Percentiles rank a stretch among this genome's conserved stretches.
phyloP scores from a whole-genome alignment of 768 basidiomycete genomes.

The Hydnomerulius pinastri region DNA sequence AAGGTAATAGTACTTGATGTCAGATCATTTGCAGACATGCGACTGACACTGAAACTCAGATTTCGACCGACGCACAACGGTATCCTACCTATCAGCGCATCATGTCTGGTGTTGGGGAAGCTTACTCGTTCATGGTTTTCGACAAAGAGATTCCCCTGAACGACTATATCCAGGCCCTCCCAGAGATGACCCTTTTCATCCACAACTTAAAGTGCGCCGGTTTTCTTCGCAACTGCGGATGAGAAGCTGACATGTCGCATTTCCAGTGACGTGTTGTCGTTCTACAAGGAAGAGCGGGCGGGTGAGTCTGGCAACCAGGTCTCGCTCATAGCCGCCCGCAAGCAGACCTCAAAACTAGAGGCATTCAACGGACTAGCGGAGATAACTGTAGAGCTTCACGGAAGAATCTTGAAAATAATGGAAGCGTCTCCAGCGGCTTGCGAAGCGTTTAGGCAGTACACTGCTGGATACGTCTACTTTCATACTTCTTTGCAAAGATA shows the following conservation, averaged over 20 bases:
- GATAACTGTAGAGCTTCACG: conserved; percentile 26
- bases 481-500: conserved; percentile 31
- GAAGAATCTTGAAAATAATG: conserved; percentile 26
- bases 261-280: conserved; percentile 42
- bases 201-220: conserved; percentile 42
- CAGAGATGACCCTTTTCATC: conserved; percentile 36
- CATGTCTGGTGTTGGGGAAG: conserved; percentile 37
- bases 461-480: conserved; percentile 28
- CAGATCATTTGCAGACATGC: conserved; percentile 9
- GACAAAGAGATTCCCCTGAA: conserved; percentile 31
- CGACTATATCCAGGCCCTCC: conserved; percentile 40
- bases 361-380: conserved; percentile 25
- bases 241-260: too few species aligned
- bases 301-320: conserved; percentile 39
- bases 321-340: conserved; percentile 31
- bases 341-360: conserved; percentile 28
- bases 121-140: conserved; percentile 40
- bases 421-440: conserved; percentile 16
- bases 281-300: conserved; percentile 42
- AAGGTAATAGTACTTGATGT: conserved; percentile 14
- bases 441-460: conserved; percentile 18
- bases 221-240: too few species aligned
- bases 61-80: conserved; percentile 21
- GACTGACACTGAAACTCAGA: neutral
- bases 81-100: conserved; percentile 30